Conservation (phyloP, 225 moss, liverwort and hornwort species). For the Physcomitrium patens region DNA sequence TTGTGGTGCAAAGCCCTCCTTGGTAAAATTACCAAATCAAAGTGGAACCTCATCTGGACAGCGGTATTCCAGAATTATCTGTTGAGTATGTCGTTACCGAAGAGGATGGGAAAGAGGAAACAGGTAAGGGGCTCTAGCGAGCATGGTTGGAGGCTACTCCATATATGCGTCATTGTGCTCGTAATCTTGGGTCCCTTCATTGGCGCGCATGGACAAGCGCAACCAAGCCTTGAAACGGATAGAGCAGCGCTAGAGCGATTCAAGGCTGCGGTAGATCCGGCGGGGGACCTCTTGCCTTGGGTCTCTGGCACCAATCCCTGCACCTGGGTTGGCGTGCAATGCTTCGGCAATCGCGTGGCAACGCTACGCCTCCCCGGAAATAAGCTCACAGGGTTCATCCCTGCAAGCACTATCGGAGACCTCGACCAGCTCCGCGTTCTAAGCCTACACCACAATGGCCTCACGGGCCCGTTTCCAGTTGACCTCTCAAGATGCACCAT, state of each 20-base stretch:
- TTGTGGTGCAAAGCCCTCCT: not conserved
- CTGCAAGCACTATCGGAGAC: constrained; percentile 26
- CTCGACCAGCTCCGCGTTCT: constrained; percentile 46
- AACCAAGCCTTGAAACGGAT: constrained; percentile 34
- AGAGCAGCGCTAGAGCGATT: constrained; percentile 35
- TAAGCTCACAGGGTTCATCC: constrained; percentile 24
- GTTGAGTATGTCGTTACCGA: not conserved
- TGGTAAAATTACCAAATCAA: not conserved
- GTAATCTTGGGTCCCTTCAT: not conserved
- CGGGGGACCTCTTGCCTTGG: constrained; percentile 27
- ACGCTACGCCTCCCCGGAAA: constrained; percentile 29
- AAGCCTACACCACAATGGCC: constrained; percentile 41
- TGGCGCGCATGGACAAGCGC: not conserved
- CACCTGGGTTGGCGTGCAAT: constrained; percentile 40
- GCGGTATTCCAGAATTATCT: not conserved
- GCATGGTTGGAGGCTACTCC: not conserved
- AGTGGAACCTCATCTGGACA: not conserved
- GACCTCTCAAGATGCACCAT: constrained; percentile 25
- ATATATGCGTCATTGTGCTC: not conserved
- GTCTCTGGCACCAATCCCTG: constrained; percentile 32
- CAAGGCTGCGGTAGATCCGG: constrained; percentile 30
- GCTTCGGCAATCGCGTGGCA: constrained; percentile 35
- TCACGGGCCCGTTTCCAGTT: constrained; percentile 38
- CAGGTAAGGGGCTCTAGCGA: not conserved
- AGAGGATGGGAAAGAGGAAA: constrained; percentile 23